Evolutionary conservation across 2,329 filamentous ascomycete genomes (phyloP), one percentile per base, ranked within the genome.

Genomic region (Colletotrichum caudatum): DNA sequence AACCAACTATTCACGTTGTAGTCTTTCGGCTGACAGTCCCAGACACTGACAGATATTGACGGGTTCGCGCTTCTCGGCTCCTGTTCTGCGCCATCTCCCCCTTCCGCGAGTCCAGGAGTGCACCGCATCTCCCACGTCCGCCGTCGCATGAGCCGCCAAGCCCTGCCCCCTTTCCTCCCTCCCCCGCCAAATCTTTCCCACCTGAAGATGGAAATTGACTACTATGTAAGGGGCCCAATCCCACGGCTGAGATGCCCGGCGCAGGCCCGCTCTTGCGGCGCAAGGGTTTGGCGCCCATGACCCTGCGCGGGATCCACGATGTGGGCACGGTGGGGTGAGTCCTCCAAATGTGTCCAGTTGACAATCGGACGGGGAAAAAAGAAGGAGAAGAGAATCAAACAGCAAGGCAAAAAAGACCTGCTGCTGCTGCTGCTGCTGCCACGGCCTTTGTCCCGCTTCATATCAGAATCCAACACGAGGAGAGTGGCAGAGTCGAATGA

Each of bases 281-380:
- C 57, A 61, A 51, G 69, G 37, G 9, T 59, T 68, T 68, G 63
- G 69, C 69, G 64, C 69, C 64, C 69, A 58, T 68, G 64, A 71
- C 69, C 69, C 69, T 68, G 64, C 53, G 16, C 14, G 37, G 44
- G 64, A 71, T 64, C 69, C 69, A 68, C 58, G 58, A 53, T 50
- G 69, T 71, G 69, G 69, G 44, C 58, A 68, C 58, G 68, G 64
- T n/a, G n/a, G 64, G 64, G 5, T 68, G 39, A 58, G 53, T 71
- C 44, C 44, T 62, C 62, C 62, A 58, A 63, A 68, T 58, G 64
- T 67, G 51, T 71, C 54, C 51, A 68, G 64, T 68, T 67, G 68
- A 68, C 58, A 51, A 68, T 59, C 51, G 46, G 69, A 68, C 64
- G 69, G 68, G 59, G 57, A 59, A 26, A 48, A 58, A n/a, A 11